Evolutionary conservation across 1,139 yeast species (phyloP).

Genomic region (Saccharomycopsis phalli): DNA sequence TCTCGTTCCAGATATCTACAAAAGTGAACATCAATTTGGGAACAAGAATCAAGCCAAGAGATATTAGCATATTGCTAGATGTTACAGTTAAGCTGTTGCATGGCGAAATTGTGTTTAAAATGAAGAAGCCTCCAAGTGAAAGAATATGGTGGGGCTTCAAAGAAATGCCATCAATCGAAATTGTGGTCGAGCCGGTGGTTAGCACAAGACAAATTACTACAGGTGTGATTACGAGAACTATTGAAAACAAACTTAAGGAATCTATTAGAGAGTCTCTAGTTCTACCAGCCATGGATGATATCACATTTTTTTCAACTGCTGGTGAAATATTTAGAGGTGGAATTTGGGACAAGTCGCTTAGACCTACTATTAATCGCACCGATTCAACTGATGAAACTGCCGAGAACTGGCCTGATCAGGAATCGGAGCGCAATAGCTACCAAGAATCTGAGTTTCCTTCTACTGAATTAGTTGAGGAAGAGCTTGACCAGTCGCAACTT

Average conservation of each 20-base stretch:
- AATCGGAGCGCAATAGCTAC: neutral
- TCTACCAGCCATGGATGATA: conserved; percentile 81
- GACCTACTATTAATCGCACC: conserved; percentile 22
- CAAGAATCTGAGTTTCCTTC: neutral
- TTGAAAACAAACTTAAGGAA: conserved; percentile 71
- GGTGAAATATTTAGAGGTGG: conserved; percentile 82
- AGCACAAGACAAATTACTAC: conserved; percentile 76
- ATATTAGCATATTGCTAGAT: conserved; percentile 67
- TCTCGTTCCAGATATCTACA: conserved; percentile 71
- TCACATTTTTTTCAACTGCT: conserved; percentile 57
- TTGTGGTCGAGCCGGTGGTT: conserved; percentile 80
- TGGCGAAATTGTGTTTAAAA: conserved; percentile 60
- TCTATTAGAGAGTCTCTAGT: conserved; percentile 75
- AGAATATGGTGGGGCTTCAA: conserved; percentile 89
- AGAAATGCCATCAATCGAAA: conserved; percentile 62
- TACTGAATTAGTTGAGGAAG: neutral
- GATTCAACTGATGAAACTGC: too few relatives aligned
- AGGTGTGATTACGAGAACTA: conserved; percentile 67
- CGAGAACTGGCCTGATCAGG: neutral
- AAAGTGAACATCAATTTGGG: conserved; percentile 69
- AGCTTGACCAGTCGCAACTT: neutral
- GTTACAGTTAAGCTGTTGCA: conserved; percentile 58
- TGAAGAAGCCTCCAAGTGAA: conserved; percentile 87
- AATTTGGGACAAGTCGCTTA: conserved; percentile 58
- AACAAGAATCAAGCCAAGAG: conserved; percentile 65